These are phyloP conservation scores for Fusarium papillatum DNA, from an alignment of 2,329 filamentous ascomycete species.

Conservation along the genomic window DNA sequence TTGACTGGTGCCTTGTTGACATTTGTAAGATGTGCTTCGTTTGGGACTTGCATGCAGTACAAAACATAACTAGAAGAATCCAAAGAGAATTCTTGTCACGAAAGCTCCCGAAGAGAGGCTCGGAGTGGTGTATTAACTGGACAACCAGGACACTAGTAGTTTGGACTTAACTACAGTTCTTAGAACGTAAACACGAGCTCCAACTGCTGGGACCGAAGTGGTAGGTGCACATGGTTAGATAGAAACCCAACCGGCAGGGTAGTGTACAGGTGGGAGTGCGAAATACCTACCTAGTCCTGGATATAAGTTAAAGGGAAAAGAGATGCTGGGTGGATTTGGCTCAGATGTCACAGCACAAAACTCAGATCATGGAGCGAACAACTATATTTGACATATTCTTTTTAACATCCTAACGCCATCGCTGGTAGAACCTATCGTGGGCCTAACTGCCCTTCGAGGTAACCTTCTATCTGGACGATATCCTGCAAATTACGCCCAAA, in stretches of 20 bases:
- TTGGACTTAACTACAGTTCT: not conserved
- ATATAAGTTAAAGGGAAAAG: not conserved
- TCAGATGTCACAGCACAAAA: not conserved
- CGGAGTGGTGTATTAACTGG: not conserved
- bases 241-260: not conserved
- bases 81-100: no score
- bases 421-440: constrained; percentile 32
- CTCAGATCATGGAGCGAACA: not conserved
- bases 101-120: no score
- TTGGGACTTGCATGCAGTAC: not conserved
- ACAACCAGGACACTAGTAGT: not conserved
- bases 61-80: no score
- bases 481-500: constrained; percentile 72
- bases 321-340: not conserved
- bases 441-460: not conserved
- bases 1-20: not conserved
- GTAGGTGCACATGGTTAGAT: not conserved
- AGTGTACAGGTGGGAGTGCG: not conserved
- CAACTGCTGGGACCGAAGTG: not conserved
- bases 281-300: not conserved
- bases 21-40: not conserved
- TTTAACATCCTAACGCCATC: constrained; percentile 38
- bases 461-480: not conserved
- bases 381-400: constrained; percentile 10
- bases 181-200: not conserved